Conservation (phyloP, 495 filamentous ascomycete genomes). For the Penicillium bialowiezense region DNA sequence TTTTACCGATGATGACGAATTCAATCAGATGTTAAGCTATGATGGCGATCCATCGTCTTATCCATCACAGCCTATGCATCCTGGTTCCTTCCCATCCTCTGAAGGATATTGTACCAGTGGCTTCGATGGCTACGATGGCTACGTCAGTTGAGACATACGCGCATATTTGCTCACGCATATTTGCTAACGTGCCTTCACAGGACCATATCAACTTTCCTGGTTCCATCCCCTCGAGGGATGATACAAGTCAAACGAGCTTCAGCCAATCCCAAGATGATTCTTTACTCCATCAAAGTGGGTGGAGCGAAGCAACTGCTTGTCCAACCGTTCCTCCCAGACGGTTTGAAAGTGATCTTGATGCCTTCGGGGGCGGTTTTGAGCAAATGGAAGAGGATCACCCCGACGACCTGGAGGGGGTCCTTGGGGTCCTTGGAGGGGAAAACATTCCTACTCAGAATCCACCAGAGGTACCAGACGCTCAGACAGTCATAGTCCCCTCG, state of each 20-base stretch:
- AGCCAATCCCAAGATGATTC: neutral
- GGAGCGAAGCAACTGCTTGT: neutral
- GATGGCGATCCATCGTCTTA: neutral
- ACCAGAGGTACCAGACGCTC: neutral
- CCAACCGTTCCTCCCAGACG: neutral
- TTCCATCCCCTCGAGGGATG: neutral
- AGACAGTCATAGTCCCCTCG: neutral
- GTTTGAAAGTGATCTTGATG: neutral
- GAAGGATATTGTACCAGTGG: neutral
- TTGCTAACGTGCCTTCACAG: neutral
- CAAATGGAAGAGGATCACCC: neutral
- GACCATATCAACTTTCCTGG: neutral
- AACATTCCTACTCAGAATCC: neutral
- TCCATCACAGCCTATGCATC: neutral
- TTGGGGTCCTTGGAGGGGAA: neutral
- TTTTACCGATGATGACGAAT: no score
- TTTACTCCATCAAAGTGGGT: no score
- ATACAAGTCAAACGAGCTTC: neutral
- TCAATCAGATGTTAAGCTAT: no score
- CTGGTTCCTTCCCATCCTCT: neutral
- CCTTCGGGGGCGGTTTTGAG: neutral
- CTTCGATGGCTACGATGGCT: neutral
- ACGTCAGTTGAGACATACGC: neutral
- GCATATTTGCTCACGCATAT: neutral
- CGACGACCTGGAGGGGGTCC: neutral